Evolutionary conservation across 768 basidiomycete genomes (phyloP), one percentile per base, ranked within the genome.

Genomic region (Amanita pseudoporphyria): DNA sequence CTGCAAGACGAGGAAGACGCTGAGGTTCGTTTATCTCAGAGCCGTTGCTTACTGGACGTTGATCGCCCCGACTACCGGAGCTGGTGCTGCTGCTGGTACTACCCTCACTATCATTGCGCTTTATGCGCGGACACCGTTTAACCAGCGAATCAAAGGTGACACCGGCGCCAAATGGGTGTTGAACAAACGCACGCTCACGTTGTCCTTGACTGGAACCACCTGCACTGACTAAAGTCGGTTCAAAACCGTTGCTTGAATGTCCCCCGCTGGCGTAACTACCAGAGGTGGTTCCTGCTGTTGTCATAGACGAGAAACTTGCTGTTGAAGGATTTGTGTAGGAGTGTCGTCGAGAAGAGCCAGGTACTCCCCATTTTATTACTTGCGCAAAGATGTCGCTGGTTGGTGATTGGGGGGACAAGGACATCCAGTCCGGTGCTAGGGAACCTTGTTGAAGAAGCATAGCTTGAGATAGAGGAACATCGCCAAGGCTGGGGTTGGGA

Each of bases 111-210:
- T 30, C 38, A 18, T 28, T 32, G 18, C 39, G 24, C 14, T 49
- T 43, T 7, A 22, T 24, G 69, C 14, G 77, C 63, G 1, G 72
- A 69, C 30, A 66, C 9, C 40, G 71, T 52, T 74, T 69, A 0
- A 71, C 62, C 3, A 82, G 84, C 0, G 78, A 71, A 48, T 81
- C 80, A 56, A 84, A 88, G 2, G 67, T 54, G 26, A 88, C 72
- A 6, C 78, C 77, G 4, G 67, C 60, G 13, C 86, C 86, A 60
- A 87, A 87, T 0, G 87, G 86, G 53, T 77, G 63, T 2, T 63
- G 38, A 9, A 81, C 71, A 30, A 68, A 54, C 9, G 62, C 52
- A 38, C 46, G 46, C 7, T 28, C 36, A 22, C 26, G 45, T 19
- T 45, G 31, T n/a, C 12, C 45, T 33, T 9, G 33, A 16, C n/a